A percentile compares a stretch with the other conserved stretches of the same genome.
Conservation (phyloP, 768 basidiomycete species). For the Royoungia palumana region DNA sequence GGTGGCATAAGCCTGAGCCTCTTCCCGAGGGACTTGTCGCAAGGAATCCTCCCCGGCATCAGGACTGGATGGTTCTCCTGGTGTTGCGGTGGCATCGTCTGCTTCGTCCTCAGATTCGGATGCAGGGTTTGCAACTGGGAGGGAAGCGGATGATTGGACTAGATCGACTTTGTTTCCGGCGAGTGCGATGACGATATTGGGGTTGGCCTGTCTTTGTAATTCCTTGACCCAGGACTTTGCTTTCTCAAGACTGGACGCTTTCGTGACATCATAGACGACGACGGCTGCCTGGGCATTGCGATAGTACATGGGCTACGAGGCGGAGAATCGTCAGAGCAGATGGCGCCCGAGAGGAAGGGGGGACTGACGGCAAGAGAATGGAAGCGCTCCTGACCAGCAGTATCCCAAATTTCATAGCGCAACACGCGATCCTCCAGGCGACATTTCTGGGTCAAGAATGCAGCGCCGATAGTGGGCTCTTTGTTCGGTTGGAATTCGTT, state of each 20-base stretch:
- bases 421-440: conserved; percentile 90
- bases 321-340: conserved; percentile 7
- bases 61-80: conserved; percentile 61
- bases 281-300: conserved; percentile 98
- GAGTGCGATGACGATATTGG: conserved; percentile 97
- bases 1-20: conserved; percentile 93
- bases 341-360: neutral
- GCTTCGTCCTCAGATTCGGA: conserved; percentile 85
- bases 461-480: conserved; percentile 97
- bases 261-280: conserved; percentile 97
- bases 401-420: conserved; percentile 97
- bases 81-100: conserved; percentile 88
- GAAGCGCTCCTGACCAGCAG: conserved; percentile 94
- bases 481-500: conserved; percentile 99
- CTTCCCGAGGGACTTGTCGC: conserved; percentile 89
- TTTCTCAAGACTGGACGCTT: conserved; percentile 93
- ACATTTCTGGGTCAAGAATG: conserved; percentile 93
- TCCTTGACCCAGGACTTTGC: conserved; percentile 99
- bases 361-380: conserved; percentile 87
- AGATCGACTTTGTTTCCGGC: conserved; percentile 98
- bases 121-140: conserved; percentile 43
- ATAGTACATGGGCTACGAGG: conserved; percentile 90
- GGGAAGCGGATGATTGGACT: conserved; percentile 61
- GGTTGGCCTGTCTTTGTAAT: conserved; percentile 96
- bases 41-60: conserved; percentile 61